phyloP scores from a whole-genome alignment of 345 rosid genomes.

The Aquilaria yunnanensis region DNA sequence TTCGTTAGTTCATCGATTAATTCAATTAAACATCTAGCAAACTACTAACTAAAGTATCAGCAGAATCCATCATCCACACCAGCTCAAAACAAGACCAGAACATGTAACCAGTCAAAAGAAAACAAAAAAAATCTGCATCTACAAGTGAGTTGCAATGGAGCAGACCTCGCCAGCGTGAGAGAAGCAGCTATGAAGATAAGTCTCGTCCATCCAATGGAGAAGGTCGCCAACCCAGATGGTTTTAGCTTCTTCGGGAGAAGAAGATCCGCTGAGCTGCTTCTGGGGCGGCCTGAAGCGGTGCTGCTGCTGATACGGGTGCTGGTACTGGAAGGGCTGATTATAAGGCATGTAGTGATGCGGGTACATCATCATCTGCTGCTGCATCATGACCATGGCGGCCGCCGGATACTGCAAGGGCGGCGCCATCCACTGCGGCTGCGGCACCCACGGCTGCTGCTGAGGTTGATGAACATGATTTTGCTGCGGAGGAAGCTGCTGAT shows the following conservation, averaged over 20 bases:
- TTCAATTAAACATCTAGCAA: neutral
- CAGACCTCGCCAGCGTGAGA: constrained; percentile 70
- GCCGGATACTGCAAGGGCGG: constrained; percentile 74
- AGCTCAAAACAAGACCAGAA: neutral
- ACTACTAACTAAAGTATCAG: neutral
- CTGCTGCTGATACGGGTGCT: constrained; percentile 20
- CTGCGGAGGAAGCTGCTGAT: constrained; percentile 21
- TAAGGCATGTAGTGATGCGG: constrained; percentile 68
- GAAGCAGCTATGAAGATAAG: constrained; percentile 68
- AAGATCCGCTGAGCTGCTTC: constrained; percentile 31
- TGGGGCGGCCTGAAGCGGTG: constrained; percentile 15
- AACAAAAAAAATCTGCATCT: neutral
- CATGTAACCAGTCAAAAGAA: neutral
- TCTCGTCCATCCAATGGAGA: constrained; percentile 92
- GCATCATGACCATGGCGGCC: constrained; percentile 89
- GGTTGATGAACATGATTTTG: constrained; percentile 20
- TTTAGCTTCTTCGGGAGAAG: constrained; percentile 47
- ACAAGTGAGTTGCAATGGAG: neutral
- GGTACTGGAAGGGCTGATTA: constrained; percentile 18
- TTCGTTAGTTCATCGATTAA: neutral
- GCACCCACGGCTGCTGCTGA: constrained; percentile 41
- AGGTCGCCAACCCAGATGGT: constrained; percentile 87
- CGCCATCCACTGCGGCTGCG: constrained; percentile 55
- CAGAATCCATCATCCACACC: neutral
- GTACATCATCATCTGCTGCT: constrained; percentile 89